These are phyloP conservation scores for Dryadomyces quercus-mongolicae DNA, from an alignment of 2,329 filamentous ascomycete species.

Conservation along the genomic window DNA sequence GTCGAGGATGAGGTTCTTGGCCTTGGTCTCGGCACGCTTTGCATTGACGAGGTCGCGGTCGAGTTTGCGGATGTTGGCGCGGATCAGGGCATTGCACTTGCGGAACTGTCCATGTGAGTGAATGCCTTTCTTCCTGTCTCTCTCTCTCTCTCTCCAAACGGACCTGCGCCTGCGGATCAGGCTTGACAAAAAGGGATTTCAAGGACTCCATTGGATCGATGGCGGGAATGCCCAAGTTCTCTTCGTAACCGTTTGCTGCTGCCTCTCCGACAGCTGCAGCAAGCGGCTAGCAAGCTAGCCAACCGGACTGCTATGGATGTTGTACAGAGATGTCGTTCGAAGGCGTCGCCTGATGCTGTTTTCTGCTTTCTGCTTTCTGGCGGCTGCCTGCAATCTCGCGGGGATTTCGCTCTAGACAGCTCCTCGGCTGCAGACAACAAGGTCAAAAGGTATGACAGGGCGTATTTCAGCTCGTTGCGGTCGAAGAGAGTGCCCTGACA, in stretches of 20 bases:
- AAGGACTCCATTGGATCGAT: slow-evolving; percentile 71
- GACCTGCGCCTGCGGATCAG: slow-evolving; percentile 89
- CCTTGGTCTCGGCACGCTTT: slow-evolving; percentile 70
- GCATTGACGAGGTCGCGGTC: slow-evolving; percentile 81
- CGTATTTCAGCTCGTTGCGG: no score
- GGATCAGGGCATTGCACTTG: slow-evolving; percentile 88
- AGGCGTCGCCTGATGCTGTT: no score
- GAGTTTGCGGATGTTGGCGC: slow-evolving; percentile 81
- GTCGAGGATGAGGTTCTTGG: slow-evolving; percentile 71
- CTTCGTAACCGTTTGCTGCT: no score
- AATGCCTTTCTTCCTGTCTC: no score
- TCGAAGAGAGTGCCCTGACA: no score
- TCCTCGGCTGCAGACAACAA: no score
- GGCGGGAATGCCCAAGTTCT: background rate
- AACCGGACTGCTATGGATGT: no score
- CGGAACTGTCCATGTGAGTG: slow-evolving; percentile 50
- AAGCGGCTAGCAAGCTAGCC: no score
- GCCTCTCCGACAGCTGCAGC: no score
- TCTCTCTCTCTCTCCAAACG: slow-evolving; percentile 12
- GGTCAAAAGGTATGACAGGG: no score
- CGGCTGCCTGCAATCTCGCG: background rate
- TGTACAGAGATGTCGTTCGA: no score
- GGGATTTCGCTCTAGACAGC: no score
- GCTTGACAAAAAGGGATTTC: slow-evolving; percentile 77
- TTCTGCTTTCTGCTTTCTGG: background rate